Conservation (phyloP, 129 eudicot genomes). For the Rutidosis leptorrhynchoides region DNA sequence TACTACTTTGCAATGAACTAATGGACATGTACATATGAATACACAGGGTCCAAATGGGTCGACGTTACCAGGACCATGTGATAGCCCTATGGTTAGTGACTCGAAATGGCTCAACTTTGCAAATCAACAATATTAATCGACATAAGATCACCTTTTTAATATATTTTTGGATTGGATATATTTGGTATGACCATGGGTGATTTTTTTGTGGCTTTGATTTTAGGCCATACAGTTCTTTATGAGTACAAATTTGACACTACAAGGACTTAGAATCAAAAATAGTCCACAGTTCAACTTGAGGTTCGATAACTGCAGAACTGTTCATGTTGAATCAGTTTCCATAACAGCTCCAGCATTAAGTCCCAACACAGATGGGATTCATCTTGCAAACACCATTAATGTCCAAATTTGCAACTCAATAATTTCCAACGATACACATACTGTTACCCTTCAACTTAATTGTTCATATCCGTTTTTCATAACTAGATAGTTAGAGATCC, state of each 20-base stretch:
- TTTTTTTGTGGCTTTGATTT: background rate
- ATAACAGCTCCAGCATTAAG: constrained; percentile 56
- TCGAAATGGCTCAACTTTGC: too few relatives aligned
- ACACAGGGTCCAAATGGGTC: constrained; percentile 58
- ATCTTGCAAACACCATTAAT: constrained; percentile 58
- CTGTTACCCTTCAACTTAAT: background rate
- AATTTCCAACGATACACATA: constrained; percentile 55
- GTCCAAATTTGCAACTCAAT: constrained; percentile 53
- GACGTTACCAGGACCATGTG: constrained; percentile 60
- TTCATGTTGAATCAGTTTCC: constrained; percentile 47
- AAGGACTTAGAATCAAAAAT: constrained; percentile 49
- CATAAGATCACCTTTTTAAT: background rate
- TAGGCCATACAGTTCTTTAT: constrained; percentile 69
- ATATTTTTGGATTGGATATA: background rate
- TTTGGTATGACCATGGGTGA: background rate
- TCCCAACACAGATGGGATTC: constrained; percentile 86
- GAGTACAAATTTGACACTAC: constrained; percentile 57
- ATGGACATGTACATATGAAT: background rate
- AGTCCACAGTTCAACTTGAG: constrained; percentile 68
- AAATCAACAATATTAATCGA: background rate
- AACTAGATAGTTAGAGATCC: too few relatives aligned
- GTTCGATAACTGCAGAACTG: constrained; percentile 53
- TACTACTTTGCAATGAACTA: background rate
- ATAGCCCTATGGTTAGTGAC: constrained; percentile 67
- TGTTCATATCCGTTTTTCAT: constrained; percentile 10